Base-by-base conservation (phyloP, 352 stramenopile genomes). In the Globisporangium cystogenes region DNA sequence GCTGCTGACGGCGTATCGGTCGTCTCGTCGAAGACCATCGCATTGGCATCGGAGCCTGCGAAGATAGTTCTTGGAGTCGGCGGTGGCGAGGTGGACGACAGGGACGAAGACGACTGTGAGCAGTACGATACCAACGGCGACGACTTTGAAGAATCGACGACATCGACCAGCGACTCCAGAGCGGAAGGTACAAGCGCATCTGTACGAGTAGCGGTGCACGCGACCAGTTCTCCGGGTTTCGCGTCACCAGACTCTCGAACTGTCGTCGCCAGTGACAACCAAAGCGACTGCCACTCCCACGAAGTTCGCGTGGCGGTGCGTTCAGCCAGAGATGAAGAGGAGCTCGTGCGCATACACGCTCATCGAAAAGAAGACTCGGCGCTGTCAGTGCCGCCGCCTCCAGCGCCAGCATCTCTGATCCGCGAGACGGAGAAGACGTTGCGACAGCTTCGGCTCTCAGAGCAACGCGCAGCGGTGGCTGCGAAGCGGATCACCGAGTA, bases 401-500 rank as follows among this genome's bases (percentile, higher is more conserved):
- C 55, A 37, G 31, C 33, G 2, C 55, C 48, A 39, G 4, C 16
- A 23, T 14, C 7, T 4, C 20, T 21, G 14, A 18, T 50, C 15
- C 18, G 11, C 12, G 10, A 52, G 31, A 16, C 16, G 43, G 42
- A 50, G 1, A 33, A 20, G 21, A 18, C 15, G 11, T 11, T 57
- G 27, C 24, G 51, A 18, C 41, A 6, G 14, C n/a, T 62, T 7
- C 24, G 35, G 29, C 41, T 62, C 55, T 51, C 48, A 1, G 45
- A 52, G 35, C 31, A 47, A 21, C 42, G 36, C 10, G 43, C 58
- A 8, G 4, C 2, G 26, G 15, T 62, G 8, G 55, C 55, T 44
- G 33, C 48, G 24, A 56, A 62, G 35, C 41, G 48, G 21, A n/a
- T 62, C 3, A 3, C 3, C 4, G 41, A 56, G 44, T 62, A 53